Percentiles rank a stretch among this genome's conserved stretches.
Evolutionary conservation across 352 stramenopile genomes (phyloP).

Genomic region (Aphanomyces invadans): DNA sequence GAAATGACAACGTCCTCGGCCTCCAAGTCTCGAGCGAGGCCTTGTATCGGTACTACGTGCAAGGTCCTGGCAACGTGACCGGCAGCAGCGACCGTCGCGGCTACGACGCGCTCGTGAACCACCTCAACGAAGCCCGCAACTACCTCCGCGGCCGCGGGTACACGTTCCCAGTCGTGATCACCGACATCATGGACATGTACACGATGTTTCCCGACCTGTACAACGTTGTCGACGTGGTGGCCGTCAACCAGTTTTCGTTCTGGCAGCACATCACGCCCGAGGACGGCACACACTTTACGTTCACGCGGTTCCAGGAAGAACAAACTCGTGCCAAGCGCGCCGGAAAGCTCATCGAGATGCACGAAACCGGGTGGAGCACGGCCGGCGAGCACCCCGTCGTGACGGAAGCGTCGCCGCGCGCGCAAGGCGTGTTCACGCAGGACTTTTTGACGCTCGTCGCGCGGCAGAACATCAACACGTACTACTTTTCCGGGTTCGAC

Average conservation of each 20-base stretch:
- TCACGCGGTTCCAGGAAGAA: constrained; percentile 49
- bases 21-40: constrained; percentile 59
- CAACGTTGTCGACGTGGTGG: constrained; percentile 55
- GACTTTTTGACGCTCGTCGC: constrained; percentile 57
- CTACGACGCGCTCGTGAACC: constrained; percentile 23
- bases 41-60: constrained; percentile 58
- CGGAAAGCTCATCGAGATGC: constrained; percentile 54
- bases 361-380: constrained; percentile 63
- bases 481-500: constrained; percentile 69
- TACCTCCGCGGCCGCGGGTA: constrained; percentile 37
- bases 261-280: constrained; percentile 49
- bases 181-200: constrained; percentile 66
- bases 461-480: constrained; percentile 49
- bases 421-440: constrained; percentile 57
- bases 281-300: constrained; percentile 37
- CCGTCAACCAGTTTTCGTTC: constrained; percentile 75
- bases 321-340: constrained; percentile 37
- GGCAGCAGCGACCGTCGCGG: constrained; percentile 6
- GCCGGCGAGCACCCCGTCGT: constrained; percentile 29
- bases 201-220: constrained; percentile 47
- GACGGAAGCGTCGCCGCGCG: constrained; percentile 36
- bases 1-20: constrained; percentile 45
- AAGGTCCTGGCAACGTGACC: constrained; percentile 11
- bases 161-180: constrained; percentile 48
- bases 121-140: constrained; percentile 53